Evolutionary conservation across 139 green algal species (phyloP).

Genomic region (Pleodorina starrii): DNA sequence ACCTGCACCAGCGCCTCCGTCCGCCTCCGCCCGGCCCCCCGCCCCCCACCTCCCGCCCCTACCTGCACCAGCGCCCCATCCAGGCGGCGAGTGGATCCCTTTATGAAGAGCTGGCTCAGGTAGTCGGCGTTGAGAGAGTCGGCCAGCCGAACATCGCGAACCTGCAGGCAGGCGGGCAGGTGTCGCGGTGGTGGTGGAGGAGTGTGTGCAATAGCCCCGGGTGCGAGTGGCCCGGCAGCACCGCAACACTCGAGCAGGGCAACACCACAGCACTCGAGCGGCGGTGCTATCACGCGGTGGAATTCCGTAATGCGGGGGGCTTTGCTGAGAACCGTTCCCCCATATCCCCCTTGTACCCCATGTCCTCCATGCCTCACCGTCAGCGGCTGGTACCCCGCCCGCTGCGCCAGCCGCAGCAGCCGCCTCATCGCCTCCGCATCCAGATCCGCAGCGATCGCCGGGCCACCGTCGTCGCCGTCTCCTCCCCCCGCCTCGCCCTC

Average conservation of each 20-base stretch:
- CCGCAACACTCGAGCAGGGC: no score
- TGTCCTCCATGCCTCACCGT: no score
- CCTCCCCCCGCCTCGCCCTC: neutral
- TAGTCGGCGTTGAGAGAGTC: slow-evolving; percentile 49
- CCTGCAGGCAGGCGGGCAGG: neutral
- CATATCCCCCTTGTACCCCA: no score
- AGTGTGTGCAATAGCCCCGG: no score
- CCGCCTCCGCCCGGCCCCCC: no score
- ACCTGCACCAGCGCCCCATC: slow-evolving; percentile 35
- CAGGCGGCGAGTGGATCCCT: slow-evolving; percentile 18
- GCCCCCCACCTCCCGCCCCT: no score
- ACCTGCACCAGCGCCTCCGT: neutral
- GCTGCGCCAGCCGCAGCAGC: slow-evolving; percentile 33
- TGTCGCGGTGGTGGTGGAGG: neutral
- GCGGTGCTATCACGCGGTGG: no score
- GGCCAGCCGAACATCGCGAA: slow-evolving; percentile 29
- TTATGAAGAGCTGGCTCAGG: slow-evolving; percentile 42
- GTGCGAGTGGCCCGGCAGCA: no score
- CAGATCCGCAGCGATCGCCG: slow-evolving; percentile 5
- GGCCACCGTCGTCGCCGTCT: neutral
- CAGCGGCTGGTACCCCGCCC: slow-evolving; percentile 16
- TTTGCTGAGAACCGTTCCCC: no score
- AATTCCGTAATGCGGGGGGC: no score
- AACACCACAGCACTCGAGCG: no score
- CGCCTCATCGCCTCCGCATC: slow-evolving; percentile 21